Conservation (phyloP, 768 basidiomycete species). For the Phanerodontia chrysosporium region DNA sequence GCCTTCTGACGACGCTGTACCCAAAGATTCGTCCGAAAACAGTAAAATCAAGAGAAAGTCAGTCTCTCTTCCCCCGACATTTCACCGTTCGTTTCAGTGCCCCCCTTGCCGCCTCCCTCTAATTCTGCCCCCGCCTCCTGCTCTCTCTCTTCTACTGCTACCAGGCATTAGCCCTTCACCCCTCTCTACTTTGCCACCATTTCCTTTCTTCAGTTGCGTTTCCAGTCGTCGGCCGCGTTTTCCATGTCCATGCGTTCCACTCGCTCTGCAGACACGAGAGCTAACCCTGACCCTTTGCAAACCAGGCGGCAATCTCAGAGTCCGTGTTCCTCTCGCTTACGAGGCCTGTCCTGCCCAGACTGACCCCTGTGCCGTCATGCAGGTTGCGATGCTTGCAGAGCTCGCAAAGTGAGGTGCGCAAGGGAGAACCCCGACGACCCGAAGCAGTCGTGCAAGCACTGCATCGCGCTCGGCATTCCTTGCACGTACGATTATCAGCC, state of each 20-base stretch:
- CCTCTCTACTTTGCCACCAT: constrained; percentile 27
- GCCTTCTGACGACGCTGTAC: constrained; percentile 58
- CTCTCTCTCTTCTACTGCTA: constrained; percentile 32
- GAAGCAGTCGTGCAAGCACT: constrained; percentile 83
- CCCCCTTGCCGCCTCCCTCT: constrained; percentile 37
- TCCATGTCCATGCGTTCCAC: constrained; percentile 17
- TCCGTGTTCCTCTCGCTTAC: constrained; percentile 33
- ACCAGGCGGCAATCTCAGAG: constrained; percentile 82
- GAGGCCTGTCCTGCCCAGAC: constrained; percentile 16
- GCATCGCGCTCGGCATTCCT: constrained; percentile 72
- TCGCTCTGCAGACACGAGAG: constrained; percentile 21
- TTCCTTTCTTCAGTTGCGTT: constrained; percentile 21
- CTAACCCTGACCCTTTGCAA: constrained; percentile 30
- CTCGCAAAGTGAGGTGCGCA: constrained; percentile 82
- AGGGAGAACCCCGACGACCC: constrained; percentile 75
- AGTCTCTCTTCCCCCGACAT: constrained; percentile 47
- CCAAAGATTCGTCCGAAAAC: constrained; percentile 61
- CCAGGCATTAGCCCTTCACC: constrained; percentile 37
- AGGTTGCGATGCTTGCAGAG: constrained; percentile 87
- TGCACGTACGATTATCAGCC: constrained; percentile 93
- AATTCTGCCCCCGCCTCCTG: constrained; percentile 40
- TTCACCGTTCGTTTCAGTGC: constrained; percentile 45
- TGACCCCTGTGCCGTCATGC: constrained; percentile 18
- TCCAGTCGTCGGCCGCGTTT: constrained; percentile 7
- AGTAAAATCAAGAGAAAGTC: constrained; percentile 79